A percentile compares a stretch with the other conserved stretches of the same genome.
Evolutionary conservation across 768 basidiomycete species (phyloP).

Genomic region (Filobasidium floriforme): DNA sequence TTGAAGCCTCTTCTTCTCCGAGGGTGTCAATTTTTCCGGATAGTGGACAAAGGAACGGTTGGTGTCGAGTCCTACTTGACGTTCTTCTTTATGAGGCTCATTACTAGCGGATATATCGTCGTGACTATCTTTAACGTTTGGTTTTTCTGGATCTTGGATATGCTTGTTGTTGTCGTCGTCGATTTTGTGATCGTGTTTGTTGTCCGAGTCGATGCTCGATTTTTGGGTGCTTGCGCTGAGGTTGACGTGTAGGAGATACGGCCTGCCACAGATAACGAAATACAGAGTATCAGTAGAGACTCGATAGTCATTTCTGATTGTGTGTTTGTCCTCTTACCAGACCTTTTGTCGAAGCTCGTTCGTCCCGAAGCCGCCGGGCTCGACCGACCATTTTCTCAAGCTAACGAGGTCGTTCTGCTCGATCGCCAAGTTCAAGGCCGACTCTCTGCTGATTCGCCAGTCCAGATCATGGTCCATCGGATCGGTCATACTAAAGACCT

Average conservation of each 20-base stretch:
- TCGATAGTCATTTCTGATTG: neutral
- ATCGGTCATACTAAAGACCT: too few species aligned
- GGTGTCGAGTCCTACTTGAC: constrained; percentile 79
- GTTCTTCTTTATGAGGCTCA: constrained; percentile 56
- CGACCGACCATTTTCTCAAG: constrained; percentile 34
- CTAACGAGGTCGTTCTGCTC: constrained; percentile 27
- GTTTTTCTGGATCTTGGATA: constrained; percentile 12
- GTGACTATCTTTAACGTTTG: neutral
- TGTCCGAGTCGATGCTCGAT: neutral
- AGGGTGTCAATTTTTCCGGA: constrained; percentile 49
- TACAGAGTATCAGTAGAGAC: too few species aligned
- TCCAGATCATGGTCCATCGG: constrained; percentile 2
- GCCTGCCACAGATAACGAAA: too few species aligned
- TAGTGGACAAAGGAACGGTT: constrained; percentile 89
- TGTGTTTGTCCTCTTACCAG: constrained; percentile 34
- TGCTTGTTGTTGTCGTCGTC: neutral
- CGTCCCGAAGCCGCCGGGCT: constrained; percentile 42
- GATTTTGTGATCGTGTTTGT: neutral
- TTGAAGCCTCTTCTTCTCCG: constrained; percentile 53
- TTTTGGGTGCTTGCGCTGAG: neutral
- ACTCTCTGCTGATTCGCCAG: constrained; percentile 12
- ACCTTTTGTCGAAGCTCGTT: constrained; percentile 35
- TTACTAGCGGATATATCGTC: neutral
- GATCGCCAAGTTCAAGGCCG: constrained; percentile 30
- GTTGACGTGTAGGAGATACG: constrained; percentile 15